Base-by-base conservation (phyloP, 1,139 yeast species). In the Chernovozyma aurita region DNA sequence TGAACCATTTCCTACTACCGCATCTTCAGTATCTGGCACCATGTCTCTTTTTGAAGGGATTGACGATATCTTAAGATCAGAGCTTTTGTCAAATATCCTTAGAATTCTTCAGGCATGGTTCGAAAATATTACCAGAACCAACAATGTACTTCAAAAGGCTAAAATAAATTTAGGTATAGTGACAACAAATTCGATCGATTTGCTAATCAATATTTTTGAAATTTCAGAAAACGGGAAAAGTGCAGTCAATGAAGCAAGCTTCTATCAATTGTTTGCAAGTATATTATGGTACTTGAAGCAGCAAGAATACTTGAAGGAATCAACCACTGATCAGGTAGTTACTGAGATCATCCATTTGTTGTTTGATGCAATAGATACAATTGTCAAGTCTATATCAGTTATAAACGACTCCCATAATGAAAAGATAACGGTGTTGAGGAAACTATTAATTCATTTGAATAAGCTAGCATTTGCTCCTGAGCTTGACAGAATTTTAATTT, bases 81-180 rank as follows among this genome's bases (percentile, higher is more conserved):
- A 62, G 34, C 50, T 61, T 42, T 48, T 55, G 7, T 32, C 45
- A n/a, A 63, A 63, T 41, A 52, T 60, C 26, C 33, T 61, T n/a
- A 38, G 37, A 21, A 46, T 60, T 9, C 41, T 62, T 24, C 51
- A 51, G 30, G 42, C 53, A 1, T 57, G 58, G 58, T 57, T 57
- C 37, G 37, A 44, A 25, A 43, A 48, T 18, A 37, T 57, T n/a
- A 35, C 43, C 30, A 48, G 43, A 5, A 38, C 50, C 12, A 54
- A 50, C 37, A 32, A n/a, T 4, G 22, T 28, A n/a, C 17, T 37
- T n/a, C 24, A 18, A 4, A 31, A 24, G 12, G 28, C 37, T 1
- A 37, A 31, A 28, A 21, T 31, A 18, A 31, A 12, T 17, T 18
- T 37, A 8, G 40, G 40, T 2, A 20, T 34, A 12, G 12, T 24